Base-by-base conservation (phyloP, 176 grass and related monocot genomes). In the Zoysia pacifica region DNA sequence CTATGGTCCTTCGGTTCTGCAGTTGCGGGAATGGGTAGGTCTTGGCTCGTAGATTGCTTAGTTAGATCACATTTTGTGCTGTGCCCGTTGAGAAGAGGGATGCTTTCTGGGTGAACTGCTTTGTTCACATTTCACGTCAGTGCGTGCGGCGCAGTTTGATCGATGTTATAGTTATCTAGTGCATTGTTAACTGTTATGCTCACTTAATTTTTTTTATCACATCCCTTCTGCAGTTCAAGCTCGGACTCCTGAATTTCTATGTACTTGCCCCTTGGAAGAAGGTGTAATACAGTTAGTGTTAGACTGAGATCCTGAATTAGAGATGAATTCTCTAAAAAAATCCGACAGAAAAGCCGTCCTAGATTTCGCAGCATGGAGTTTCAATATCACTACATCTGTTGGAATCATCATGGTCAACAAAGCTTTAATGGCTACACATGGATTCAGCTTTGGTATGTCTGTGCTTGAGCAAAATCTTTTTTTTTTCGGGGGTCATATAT, bases 351-450 rank as follows among this genome's bases (percentile, higher is more conserved):
- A 93, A 58, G 91, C 88, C 10, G 69, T 61, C 35, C 59, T 91
- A 37, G 93, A 97, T 84, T 76, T 91, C 19, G 88, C 86, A 14
- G 78, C 93, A 71, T 97, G 93, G 93, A 74, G 87, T 76, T 97
- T 91, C 93, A 97, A 97, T 52, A 72, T 97, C 40, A 81, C 85
- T 18, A 93, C 93, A 6, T 97, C 93, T 2, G 93, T 97, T 66
- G 93, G 84, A 72, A 85, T 97, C 80, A 97, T 97, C 82, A 93
- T 97, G 93, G 86, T 97, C 81, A 97, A 97, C 79, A 89, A 97
- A 70, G 91, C 93, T 52, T 52, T 93, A 10, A 97, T 97, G 93
- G 91, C 93, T 64, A 85, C 86, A 0, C 0, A 97, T 77, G 88
- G 88, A 10, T 97, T 97, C 86, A 89, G 81, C 78, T 97, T 97